phyloP scores from a whole-genome alignment of 805 yeast genomes.

The Schizosaccharomyces octosporus region DNA sequence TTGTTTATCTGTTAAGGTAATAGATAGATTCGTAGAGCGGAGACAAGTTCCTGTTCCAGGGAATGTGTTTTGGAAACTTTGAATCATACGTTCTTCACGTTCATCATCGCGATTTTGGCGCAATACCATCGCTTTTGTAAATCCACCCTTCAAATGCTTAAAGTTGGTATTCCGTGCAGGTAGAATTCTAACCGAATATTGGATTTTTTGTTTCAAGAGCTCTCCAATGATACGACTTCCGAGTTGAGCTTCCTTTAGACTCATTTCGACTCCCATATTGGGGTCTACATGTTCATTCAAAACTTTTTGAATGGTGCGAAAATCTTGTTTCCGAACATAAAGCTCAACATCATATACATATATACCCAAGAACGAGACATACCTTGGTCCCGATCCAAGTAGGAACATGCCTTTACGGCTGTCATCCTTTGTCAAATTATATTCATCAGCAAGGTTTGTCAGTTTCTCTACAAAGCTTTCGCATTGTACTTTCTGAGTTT shows the following conservation, averaged over 20 bases:
- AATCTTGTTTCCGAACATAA: not conserved
- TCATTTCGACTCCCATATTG: not conserved
- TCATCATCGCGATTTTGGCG: not conserved
- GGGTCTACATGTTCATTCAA: not conserved
- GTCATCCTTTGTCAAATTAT: not conserved
- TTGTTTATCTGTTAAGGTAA: not conserved
- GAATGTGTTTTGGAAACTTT: not conserved
- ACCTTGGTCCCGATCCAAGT: not conserved
- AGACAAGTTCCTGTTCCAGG: not conserved
- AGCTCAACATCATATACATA: not conserved
- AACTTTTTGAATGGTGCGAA: not conserved
- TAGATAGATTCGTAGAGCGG: not conserved
- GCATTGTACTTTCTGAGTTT: not conserved
- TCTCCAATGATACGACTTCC: not conserved
- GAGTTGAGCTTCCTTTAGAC: not conserved
- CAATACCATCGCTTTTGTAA: not conserved
- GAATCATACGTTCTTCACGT: not conserved
- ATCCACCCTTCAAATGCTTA: not conserved
- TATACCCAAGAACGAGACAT: not conserved
- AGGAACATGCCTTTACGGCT: not conserved
- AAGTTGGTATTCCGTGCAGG: not conserved
- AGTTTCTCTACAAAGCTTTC: not conserved
- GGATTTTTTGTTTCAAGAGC: not conserved
- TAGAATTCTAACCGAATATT: not conserved
- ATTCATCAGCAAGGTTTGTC: not conserved